phyloP scores from a whole-genome alignment of 805 yeast species.

The Maudiozyma serrabonitensis region DNA sequence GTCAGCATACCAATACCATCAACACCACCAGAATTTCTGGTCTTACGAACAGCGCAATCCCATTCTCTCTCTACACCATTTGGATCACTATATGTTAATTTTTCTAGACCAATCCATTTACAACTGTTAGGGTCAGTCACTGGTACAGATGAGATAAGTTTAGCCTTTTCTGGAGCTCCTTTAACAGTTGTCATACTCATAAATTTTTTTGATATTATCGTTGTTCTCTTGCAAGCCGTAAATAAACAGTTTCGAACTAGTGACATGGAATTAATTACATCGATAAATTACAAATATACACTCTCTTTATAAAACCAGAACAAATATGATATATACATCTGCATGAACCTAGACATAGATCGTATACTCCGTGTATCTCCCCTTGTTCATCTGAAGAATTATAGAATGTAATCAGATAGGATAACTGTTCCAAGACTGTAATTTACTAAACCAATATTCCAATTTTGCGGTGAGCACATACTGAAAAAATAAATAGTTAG shows the following conservation, averaged over 20 bases:
- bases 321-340: too few relatives aligned
- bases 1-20: constrained; percentile 94
- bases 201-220: not conserved
- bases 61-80: constrained; percentile 62
- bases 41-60: constrained; percentile 83
- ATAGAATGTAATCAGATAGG: too few relatives aligned
- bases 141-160: constrained; percentile 23
- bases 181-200: constrained; percentile 18
- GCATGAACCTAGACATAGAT: too few relatives aligned
- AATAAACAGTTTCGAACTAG: not conserved
- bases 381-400: too few relatives aligned
- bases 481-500: too few relatives aligned
- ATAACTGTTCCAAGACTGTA: too few relatives aligned
- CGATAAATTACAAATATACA: too few relatives aligned
- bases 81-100: constrained; percentile 64
- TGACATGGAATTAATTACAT: not conserved
- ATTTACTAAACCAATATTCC: too few relatives aligned
- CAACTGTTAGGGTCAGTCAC: constrained; percentile 37
- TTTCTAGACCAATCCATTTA: constrained; percentile 59
- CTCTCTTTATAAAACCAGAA: too few relatives aligned
- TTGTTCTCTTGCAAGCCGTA: not conserved
- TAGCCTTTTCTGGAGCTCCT: constrained; percentile 31
- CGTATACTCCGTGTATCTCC: too few relatives aligned
- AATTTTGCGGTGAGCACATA: too few relatives aligned
- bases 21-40: constrained; percentile 47